Evolutionary conservation across 2,329 filamentous ascomycete genomes (phyloP), one percentile per base, ranked within the genome.

Genomic region (Nothophoma quercina): DNA sequence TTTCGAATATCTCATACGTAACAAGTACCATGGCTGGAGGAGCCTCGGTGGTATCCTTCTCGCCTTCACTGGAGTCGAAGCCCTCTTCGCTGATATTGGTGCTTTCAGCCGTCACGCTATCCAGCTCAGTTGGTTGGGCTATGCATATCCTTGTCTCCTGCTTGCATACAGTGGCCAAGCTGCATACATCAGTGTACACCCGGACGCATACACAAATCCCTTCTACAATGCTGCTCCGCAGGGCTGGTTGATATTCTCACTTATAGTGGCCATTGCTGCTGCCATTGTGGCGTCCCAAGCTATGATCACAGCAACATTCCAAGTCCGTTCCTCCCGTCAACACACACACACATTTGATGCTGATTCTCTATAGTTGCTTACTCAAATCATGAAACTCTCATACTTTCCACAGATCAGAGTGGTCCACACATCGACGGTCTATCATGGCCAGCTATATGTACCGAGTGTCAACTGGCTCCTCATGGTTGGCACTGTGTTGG

Each of bases 321-420:
- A 90, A 72, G 78, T 83, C 69, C 52, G 62, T 52, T 6, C 6
- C 1, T 13, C 18, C 29, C 34, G 10, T 4, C 3, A 3, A 21
- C 39, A 16, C 1, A 12, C 13, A 18, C 15, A 10, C 13, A 22
- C n/a, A n/a, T n/a, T n/a, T n/a, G n/a, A n/a, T n/a, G n/a, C n/a
- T n/a, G n/a, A n/a, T n/a, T n/a, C 3, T 19, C 1, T 47, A 26
- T 61, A 82, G 74, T 75, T 85, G 1, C 75, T 89, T n/a, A 81
- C 83, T 1, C 88, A 91, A 72, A 82, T 91, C 56, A 91, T 91
- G 86, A 88, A 86, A 52, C 73, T 85, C 3, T 83, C 80, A 0
- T 93, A 92, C 69, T 91, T 90, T 58, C 90, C 90, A 0, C 88
- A 91, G 56, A 86, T 93, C 68, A 86, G 88, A 62, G 81, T 89